Evolutionary conservation across 305 asterid species (phyloP), one percentile per base, ranked within the genome.

Genomic region (Plantago coronopus): DNA sequence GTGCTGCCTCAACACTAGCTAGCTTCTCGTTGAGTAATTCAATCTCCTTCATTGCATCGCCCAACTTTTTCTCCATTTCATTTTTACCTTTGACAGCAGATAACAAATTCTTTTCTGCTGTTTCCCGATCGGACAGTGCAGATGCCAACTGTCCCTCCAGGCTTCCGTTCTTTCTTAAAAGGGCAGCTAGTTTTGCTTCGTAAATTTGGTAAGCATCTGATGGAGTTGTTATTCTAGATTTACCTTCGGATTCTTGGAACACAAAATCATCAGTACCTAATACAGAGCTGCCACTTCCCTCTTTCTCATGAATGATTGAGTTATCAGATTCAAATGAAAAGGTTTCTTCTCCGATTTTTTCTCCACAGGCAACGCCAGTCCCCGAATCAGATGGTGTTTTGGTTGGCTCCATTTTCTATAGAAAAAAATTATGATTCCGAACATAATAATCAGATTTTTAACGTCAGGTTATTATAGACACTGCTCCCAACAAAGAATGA

Each of bases 21-120:
- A 93, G 76, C 79, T 82, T 93, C 87, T 89, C 99, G 76, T 83
- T 93, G 55, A 89, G 88, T 74, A 87, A 58, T 64, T 87, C 97
- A 62, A 85, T 61, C 73, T 93, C 99, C 82, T 82, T 93, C 57
- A 67, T 44, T 21, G 84, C 15, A 58, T 89, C 96, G 18, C 77
- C 79, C 65, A 85, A 59, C 68, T 76, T 82, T 59, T 73, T 87
- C 76, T 93, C 97, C 76, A 72, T 70, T 48, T 93, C 99, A 63
- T 83, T 89, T 68, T 79, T 76, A 69, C 86, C 78, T 81, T 72
- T 87, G 19, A 76, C 68, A 54, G 94, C 82, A 60, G 85, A 62
- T 1, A 88, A 76, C 18, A 76, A 31, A 68, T 77, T 89, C 55
- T 77, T 87, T 59, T 89, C 99, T 1, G 93, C 87, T 37, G 93